These are phyloP conservation scores for Sungouiella thailandica DNA, from an alignment of 805 yeast genomes.

Conservation along the genomic window DNA sequence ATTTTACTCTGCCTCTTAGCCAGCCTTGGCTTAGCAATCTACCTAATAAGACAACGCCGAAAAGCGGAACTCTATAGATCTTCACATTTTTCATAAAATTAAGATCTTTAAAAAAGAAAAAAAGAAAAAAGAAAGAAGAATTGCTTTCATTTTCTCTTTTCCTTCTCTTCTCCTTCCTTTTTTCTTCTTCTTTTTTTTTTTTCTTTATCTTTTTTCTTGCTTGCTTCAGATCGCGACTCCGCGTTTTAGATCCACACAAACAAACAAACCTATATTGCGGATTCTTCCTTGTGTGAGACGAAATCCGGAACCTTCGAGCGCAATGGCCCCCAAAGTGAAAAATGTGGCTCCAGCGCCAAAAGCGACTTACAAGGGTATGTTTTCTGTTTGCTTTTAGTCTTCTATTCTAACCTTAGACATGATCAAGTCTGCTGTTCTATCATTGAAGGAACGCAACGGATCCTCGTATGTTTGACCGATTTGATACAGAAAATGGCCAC, in stretches of 20 bases:
- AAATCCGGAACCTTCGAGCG: not conserved
- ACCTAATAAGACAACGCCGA: no score
- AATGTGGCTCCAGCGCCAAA: constrained; percentile 7
- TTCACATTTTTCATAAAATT: no score
- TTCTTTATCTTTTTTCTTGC: not conserved
- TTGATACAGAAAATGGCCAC: not conserved
- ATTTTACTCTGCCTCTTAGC: no score
- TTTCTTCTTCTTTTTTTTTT: not conserved
- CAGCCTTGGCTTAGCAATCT: no score
- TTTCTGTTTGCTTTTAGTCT: not conserved
- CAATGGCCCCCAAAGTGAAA: constrained; percentile 13
- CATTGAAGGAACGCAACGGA: constrained; percentile 78
- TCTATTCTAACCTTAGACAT: constrained; percentile 35
- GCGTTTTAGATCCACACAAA: constrained; percentile 1
- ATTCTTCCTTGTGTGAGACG: constrained; percentile 1
- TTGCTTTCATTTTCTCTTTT: not conserved
- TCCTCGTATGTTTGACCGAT: constrained; percentile 46
- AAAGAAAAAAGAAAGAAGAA: no score
- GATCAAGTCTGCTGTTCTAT: constrained; percentile 62
- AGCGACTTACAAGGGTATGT: constrained; percentile 15
- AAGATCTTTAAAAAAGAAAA: no score
- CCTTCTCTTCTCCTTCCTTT: constrained; percentile 1
- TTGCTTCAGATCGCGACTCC: constrained; percentile 1
- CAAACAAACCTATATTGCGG: not conserved
- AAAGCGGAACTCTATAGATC: no score